phyloP scores from a whole-genome alignment of 495 filamentous ascomycete genomes.

The Opeltia flavorubescens region DNA sequence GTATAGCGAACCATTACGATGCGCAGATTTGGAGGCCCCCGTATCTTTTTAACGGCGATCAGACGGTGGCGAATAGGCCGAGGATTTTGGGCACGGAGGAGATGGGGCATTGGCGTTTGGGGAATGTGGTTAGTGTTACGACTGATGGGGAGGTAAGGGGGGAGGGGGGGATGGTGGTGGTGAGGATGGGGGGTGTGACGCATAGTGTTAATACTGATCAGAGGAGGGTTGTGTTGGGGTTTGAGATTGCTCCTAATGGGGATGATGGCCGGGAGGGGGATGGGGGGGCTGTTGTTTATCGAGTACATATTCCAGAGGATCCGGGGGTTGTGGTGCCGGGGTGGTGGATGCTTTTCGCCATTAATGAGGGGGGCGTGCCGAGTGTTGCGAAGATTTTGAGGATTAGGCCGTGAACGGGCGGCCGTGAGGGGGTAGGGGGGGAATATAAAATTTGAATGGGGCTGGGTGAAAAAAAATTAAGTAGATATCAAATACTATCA shows the following conservation, averaged over 20 bases:
- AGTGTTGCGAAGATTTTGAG: no score
- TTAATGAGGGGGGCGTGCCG: conserved; percentile 26
- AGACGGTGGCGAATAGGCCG: conserved; percentile 24
- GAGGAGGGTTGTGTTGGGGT: conserved; percentile 28
- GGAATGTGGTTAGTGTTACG: conserved; percentile 23
- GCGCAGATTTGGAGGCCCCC: conserved; percentile 33
- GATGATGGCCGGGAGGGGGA: no score
- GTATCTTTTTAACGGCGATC: conserved; percentile 31
- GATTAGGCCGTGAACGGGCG: background rate
- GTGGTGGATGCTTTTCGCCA: conserved; percentile 36
- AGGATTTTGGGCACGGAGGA: conserved; percentile 19
- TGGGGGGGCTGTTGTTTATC: conserved; percentile 10
- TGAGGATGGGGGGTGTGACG: conserved; percentile 24
- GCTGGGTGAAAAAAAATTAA: no score
- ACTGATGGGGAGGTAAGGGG: conserved; percentile 20
- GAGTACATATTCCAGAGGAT: conserved; percentile 25
- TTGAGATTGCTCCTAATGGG: conserved; percentile 27
- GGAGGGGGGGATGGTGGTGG: conserved; percentile 23
- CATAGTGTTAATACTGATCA: conserved; percentile 39
- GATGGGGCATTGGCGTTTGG: conserved; percentile 13
- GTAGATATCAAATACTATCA: no score
- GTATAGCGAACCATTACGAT: conserved; percentile 35
- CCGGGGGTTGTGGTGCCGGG: conserved; percentile 31
- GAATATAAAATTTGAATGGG: no score
- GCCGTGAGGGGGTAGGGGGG: no score